Conservation (phyloP, 2,329 filamentous ascomycete species). For the Colletotrichum sp. region DNA sequence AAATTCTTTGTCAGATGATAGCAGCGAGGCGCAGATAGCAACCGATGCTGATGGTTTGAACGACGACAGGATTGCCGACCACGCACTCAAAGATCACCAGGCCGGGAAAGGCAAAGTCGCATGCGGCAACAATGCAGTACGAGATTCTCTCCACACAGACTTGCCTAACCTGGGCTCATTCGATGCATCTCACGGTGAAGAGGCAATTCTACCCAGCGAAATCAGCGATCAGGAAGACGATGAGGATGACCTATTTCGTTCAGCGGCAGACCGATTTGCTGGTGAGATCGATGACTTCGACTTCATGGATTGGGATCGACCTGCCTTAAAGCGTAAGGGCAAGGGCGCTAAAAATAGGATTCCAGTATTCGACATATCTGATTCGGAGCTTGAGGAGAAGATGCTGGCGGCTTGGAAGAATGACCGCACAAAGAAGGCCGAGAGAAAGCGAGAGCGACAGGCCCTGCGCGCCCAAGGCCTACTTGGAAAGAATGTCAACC, state of each 20-base stretch:
- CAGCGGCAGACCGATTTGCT: not conserved
- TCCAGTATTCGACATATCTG: slow-evolving; percentile 61
- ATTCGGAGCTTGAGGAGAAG: slow-evolving; percentile 69
- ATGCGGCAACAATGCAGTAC: not conserved
- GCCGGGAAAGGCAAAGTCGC: not conserved
- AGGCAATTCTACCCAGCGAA: not conserved
- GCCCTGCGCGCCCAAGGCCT: slow-evolving; percentile 69
- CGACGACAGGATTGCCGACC: not conserved
- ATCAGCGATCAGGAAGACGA: not conserved
- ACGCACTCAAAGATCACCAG: not conserved
- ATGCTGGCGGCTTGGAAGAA: slow-evolving; percentile 67
- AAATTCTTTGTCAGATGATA: not conserved
- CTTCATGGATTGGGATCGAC: slow-evolving; percentile 81
- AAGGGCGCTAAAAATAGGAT: slow-evolving; percentile 65
- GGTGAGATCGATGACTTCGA: slow-evolving; percentile 72
- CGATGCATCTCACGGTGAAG: not conserved
- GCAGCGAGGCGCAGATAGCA: not conserved
- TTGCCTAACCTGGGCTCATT: not conserved
- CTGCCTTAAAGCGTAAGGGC: slow-evolving; percentile 65
- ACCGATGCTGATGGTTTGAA: not conserved
- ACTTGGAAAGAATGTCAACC: slow-evolving; percentile 63
- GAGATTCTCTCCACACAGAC: not conserved
- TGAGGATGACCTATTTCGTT: slow-evolving; percentile 14
- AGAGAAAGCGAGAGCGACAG: slow-evolving; percentile 73
- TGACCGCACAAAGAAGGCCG: slow-evolving; percentile 74